Evolutionary conservation across 257 asterid genomes (phyloP).

Genomic region (Petunia secreta): DNA sequence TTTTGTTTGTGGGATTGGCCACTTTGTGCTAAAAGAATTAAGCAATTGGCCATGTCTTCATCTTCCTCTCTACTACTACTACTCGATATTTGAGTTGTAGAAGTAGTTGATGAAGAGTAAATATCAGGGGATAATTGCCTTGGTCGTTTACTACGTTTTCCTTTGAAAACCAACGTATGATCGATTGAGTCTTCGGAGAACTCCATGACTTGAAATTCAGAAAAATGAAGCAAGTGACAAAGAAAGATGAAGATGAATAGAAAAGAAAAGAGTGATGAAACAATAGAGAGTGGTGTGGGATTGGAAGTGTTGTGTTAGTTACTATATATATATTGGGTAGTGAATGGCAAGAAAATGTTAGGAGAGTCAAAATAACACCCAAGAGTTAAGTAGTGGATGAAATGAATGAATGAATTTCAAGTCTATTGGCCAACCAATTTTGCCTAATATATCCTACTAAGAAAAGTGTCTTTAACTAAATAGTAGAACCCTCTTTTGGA

Average conservation of each 20-base stretch:
- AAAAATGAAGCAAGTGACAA: background rate
- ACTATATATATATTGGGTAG: conserved; percentile 28
- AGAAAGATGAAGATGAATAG: conserved; percentile 31
- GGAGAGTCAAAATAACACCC: conserved; percentile 39
- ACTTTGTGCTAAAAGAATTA: conserved; percentile 80
- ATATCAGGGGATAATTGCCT: conserved; percentile 46
- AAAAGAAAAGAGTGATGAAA: conserved; percentile 15
- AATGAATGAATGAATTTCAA: conserved; percentile 11
- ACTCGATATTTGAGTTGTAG: conserved; percentile 48
- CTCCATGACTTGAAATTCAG: conserved; percentile 38
- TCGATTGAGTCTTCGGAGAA: conserved; percentile 52
- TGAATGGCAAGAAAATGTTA: conserved; percentile 46
- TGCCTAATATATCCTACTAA: background rate
- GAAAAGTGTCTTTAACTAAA: conserved; percentile 5
- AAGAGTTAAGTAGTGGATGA: conserved; percentile 42
- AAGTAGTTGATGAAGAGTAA: conserved; percentile 45
- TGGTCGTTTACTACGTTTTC: conserved; percentile 66
- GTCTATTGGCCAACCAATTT: conserved; percentile 25
- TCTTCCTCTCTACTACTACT: conserved; percentile 52
- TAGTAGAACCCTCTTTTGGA: background rate
- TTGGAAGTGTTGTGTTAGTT: conserved; percentile 45
- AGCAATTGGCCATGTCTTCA: conserved; percentile 85
- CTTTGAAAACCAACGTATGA: conserved; percentile 49
- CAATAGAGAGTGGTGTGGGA: conserved; percentile 38
- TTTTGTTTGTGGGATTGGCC: conserved; percentile 35